Evolutionary conservation across 2,329 filamentous ascomycete species (phyloP), one percentile per base, ranked within the genome.

Genomic region (Aschersonia sp.): DNA sequence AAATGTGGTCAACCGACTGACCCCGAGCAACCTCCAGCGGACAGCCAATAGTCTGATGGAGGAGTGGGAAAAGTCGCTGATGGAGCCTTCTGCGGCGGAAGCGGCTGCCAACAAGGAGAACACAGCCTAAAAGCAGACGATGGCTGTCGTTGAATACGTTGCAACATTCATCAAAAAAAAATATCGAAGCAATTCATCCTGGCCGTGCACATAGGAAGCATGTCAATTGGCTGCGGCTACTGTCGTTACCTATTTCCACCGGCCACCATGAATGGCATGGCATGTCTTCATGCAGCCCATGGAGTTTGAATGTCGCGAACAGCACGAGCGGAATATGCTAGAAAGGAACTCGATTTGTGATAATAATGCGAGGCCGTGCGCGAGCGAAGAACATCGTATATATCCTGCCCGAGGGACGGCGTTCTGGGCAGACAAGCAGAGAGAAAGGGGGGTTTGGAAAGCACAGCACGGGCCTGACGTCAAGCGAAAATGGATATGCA

Each of bases 1-100:
- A 67, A 81, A 81, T 45, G 76, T 83, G 44, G 73, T 94, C 48
- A 81, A 81, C 59, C 80, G 82, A 53, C 66, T 88, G 41, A 76
- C 79, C 7, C 84, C 88, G 0, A 81, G 79, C 54, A 88, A 87
- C 56, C 68, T 95, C 55, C 86, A 87, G 60, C 77, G 80, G 39
- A 90, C 86, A 1, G 86, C 89, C n/a, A 84, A 81, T 37, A 84
- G 83, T 52, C 72, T 95, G 49, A 87, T 95, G 79, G 84, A 81
- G 53, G 88, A 95, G 60, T 94, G 87, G 86, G 90, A 97, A 67
- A 86, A 80, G 62, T 66, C 64, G 4, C 54, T 67, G 42, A 54
- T 56, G 5, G 53, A 61, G 7, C 61, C 64, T 9, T 29, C 43
- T 30, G 6, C 32, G 32, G 14, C 30, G 37, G 39, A 10, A 11